These are phyloP conservation scores for Helichrysum umbraculigerum DNA, from an alignment of 129 eudicot genomes.

Conservation along the genomic window DNA sequence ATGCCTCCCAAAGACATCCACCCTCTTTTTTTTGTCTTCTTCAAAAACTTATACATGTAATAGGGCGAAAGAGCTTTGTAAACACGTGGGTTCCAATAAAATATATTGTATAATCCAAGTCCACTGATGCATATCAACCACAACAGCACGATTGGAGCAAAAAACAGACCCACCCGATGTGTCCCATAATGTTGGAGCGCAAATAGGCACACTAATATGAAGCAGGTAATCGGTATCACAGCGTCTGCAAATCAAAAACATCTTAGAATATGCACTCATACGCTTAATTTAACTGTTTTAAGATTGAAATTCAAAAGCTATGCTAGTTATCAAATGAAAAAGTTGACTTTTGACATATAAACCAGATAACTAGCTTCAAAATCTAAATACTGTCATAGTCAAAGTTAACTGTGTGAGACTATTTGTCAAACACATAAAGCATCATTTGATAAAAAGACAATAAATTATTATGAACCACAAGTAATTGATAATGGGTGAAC, in stretches of 20 bases:
- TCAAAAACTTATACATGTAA: slow-evolving; percentile 87
- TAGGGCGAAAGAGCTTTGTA: slow-evolving; percentile 91
- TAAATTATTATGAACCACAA: slow-evolving; percentile 14
- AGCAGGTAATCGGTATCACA: slow-evolving; percentile 85
- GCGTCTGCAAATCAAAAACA: slow-evolving; percentile 63
- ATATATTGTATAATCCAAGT: slow-evolving; percentile 81
- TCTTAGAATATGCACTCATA: slow-evolving; percentile 17
- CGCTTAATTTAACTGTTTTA: background rate
- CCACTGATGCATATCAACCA: slow-evolving; percentile 91
- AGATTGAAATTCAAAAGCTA: slow-evolving; percentile 2
- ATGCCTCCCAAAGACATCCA: slow-evolving; percentile 99
- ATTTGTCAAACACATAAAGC: background rate
- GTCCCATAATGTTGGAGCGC: slow-evolving; percentile 97
- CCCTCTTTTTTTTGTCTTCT: slow-evolving; percentile 79
- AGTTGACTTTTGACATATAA: slow-evolving; percentile 1
- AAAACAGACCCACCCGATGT: slow-evolving; percentile 79
- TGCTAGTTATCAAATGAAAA: background rate
- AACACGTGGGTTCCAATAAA: slow-evolving; percentile 73
- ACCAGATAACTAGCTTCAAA: background rate
- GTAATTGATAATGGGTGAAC: slow-evolving; percentile 13
- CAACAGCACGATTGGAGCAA: slow-evolving; percentile 79
- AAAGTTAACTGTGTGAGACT: background rate
- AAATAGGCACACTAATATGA: slow-evolving; percentile 86
- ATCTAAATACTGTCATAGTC: background rate
- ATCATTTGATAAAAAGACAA: background rate